These are phyloP conservation scores for Scutellaria galericulata DNA, from an alignment of 257 asterid species.

Conservation along the genomic window DNA sequence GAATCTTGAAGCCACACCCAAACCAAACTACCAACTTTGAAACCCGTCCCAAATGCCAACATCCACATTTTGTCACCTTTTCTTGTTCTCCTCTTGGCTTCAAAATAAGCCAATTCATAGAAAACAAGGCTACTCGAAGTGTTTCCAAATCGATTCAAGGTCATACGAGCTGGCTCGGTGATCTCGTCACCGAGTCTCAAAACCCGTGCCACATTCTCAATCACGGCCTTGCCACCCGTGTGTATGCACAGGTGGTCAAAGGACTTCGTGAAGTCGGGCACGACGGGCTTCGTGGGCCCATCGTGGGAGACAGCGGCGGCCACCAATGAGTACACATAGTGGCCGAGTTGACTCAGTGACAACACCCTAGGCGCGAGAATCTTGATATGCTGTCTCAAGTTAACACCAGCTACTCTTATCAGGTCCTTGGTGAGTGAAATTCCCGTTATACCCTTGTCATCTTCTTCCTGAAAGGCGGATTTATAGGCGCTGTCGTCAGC, in stretches of 20 bases:
- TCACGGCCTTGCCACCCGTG: constrained; percentile 72
- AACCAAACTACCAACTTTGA: constrained; percentile 65
- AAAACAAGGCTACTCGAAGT: constrained; percentile 68
- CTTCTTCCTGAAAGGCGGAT: constrained; percentile 73
- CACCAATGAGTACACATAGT: constrained; percentile 40
- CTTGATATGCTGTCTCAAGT: constrained; percentile 51
- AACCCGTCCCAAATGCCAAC: constrained; percentile 79
- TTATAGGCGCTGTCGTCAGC: constrained; percentile 56
- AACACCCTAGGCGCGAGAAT: constrained; percentile 58
- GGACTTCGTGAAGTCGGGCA: constrained; percentile 63
- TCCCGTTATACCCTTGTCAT: constrained; percentile 57
- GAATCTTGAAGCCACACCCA: constrained; percentile 65
- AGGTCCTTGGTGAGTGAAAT: constrained; percentile 61
- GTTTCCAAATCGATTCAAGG: constrained; percentile 68
- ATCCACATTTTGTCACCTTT: constrained; percentile 80
- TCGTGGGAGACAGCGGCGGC: constrained; percentile 12
- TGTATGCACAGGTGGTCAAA: constrained; percentile 70
- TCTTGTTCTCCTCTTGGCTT: constrained; percentile 59
- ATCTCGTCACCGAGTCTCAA: constrained; percentile 42
- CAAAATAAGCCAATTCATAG: constrained; percentile 76
- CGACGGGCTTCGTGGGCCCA: constrained; percentile 29
- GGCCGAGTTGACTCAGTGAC: constrained; percentile 56
- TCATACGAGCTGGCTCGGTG: constrained; percentile 73
- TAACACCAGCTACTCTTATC: constrained; percentile 54
- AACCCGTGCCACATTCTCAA: constrained; percentile 56